Conservation (phyloP, 1,284 basidiomycete species). For the Austroboletus niveus region DNA sequence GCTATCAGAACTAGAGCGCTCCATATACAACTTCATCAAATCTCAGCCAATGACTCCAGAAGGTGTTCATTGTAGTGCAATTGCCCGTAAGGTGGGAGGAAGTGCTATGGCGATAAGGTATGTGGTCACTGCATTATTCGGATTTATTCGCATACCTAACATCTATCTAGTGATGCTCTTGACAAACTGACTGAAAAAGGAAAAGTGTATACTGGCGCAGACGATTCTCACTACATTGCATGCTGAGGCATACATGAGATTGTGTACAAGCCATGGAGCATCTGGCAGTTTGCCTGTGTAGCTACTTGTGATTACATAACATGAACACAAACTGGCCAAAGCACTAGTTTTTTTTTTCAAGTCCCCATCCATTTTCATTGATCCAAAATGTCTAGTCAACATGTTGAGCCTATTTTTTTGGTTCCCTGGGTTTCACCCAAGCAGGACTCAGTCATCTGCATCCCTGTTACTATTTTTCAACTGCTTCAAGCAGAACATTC, state of each 20-base stretch:
- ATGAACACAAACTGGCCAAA: too few relatives aligned
- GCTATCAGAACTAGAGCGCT: conserved; percentile 60
- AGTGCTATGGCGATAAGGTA: conserved; percentile 51
- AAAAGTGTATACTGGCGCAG: conserved; percentile 63
- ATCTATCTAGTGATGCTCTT: conserved; percentile 52
- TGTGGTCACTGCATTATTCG: conserved; percentile 9
- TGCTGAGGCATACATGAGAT: not conserved
- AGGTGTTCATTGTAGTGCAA: conserved; percentile 62
- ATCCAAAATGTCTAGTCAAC: conserved; percentile 13
- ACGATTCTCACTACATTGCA: conserved; percentile 56
- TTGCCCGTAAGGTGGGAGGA: conserved; percentile 49
- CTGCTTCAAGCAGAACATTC: conserved; percentile 15
- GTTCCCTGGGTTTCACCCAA: not conserved
- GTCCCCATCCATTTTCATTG: not conserved
- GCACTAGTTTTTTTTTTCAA: not conserved
- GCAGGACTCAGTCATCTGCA: conserved; percentile 1
- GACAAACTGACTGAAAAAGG: conserved; percentile 71
- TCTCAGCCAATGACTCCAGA: conserved; percentile 44
- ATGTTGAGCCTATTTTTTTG: conserved; percentile 4
- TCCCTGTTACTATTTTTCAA: conserved; percentile 29
- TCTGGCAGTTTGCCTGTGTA: not conserved
- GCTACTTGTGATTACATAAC: not conserved
- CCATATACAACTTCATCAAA: conserved; percentile 62
- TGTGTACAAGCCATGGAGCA: not conserved
- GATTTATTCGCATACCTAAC: not conserved